Evolutionary conservation across 495 filamentous ascomycete species (phyloP).

Genomic region (Thermochaetoides thermophila): DNA sequence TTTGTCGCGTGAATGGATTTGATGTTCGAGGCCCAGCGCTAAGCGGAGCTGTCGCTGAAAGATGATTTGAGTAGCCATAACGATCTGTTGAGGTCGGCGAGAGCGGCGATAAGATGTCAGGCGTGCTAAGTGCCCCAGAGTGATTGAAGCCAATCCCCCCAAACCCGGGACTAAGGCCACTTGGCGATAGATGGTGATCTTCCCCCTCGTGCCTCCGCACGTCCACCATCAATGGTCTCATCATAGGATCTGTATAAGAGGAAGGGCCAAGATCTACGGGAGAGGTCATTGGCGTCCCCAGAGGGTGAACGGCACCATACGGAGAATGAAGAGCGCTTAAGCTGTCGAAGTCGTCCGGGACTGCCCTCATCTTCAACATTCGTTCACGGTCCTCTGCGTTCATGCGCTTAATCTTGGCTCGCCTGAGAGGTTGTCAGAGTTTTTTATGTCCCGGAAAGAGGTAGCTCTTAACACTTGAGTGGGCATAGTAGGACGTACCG

Average conservation of each 20-base stretch:
- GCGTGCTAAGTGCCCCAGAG: slow-evolving; percentile 27
- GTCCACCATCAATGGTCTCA: slow-evolving; percentile 47
- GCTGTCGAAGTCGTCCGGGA: slow-evolving; percentile 87
- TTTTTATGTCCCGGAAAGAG: too few relatives aligned
- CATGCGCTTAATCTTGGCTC: slow-evolving; percentile 89
- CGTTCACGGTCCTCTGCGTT: slow-evolving; percentile 86
- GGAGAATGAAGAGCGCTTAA: slow-evolving; percentile 80
- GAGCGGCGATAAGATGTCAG: slow-evolving; percentile 39
- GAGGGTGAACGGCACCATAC: slow-evolving; percentile 38
- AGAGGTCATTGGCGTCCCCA: slow-evolving; percentile 41
- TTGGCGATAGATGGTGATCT: slow-evolving; percentile 45
- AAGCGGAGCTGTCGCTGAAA: slow-evolving; percentile 29
- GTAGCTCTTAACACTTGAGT: too few relatives aligned
- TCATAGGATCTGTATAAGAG: slow-evolving; percentile 37
- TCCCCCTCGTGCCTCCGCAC: slow-evolving; percentile 40
- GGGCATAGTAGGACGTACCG: slow-evolving; percentile 47
- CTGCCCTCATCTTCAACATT: slow-evolving; percentile 82
- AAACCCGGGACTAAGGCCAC: slow-evolving; percentile 47
- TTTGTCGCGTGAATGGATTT: slow-evolving; percentile 40
- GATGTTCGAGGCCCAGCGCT: slow-evolving; percentile 35
- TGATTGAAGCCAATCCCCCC: slow-evolving; percentile 45
- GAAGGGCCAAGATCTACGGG: slow-evolving; percentile 39
- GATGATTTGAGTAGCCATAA: slow-evolving; percentile 36
- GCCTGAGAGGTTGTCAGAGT: slow-evolving; percentile 41
- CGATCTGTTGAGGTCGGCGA: slow-evolving; percentile 36